Evolutionary conservation across 73 alveolate species (phyloP).

Genomic region (Tetrahymena thermophila): DNA sequence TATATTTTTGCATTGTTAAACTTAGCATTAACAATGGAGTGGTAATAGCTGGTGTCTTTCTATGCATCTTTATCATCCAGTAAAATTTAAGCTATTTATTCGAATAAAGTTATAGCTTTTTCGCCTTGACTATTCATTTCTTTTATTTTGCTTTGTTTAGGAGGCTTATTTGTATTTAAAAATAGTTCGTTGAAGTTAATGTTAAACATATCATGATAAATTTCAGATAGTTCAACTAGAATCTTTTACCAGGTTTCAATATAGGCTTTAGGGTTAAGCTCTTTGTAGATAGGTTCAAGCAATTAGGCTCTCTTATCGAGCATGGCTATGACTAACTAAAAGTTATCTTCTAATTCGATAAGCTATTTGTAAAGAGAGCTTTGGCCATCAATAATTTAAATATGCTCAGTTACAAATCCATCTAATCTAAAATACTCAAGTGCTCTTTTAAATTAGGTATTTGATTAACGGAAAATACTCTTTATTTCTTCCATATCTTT

Average conservation of each 20-base stretch:
- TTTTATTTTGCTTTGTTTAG: conserved; percentile 67
- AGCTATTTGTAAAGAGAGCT: conserved; percentile 75
- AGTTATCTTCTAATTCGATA: conserved; percentile 70
- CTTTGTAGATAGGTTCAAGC: conserved; percentile 65
- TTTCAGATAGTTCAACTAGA: conserved; percentile 81
- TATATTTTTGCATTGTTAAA: conserved; percentile 75
- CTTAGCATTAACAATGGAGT: conserved; percentile 63
- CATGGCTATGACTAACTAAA: conserved; percentile 78
- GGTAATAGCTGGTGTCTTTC: conserved; percentile 65
- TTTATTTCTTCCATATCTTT: conserved; percentile 85
- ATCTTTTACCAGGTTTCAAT: conserved; percentile 73
- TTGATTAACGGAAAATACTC: conserved; percentile 77
- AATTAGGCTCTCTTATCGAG: conserved; percentile 87
- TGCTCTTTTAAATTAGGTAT: conserved; percentile 89
- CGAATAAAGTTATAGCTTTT: conserved; percentile 59
- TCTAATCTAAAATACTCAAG: conserved; percentile 73
- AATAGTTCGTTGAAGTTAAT: conserved; percentile 60
- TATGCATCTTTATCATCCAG: conserved; percentile 66
- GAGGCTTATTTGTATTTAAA: conserved; percentile 49
- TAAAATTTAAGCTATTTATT: conserved; percentile 62
- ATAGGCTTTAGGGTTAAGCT: conserved; percentile 79
- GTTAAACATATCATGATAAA: conserved; percentile 82
- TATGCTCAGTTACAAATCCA: conserved; percentile 87
- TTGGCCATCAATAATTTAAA: conserved; percentile 74
- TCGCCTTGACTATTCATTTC: conserved; percentile 68